phyloP scores from a whole-genome alignment of 345 rosid species.

The Euphorbia tirucalli region DNA sequence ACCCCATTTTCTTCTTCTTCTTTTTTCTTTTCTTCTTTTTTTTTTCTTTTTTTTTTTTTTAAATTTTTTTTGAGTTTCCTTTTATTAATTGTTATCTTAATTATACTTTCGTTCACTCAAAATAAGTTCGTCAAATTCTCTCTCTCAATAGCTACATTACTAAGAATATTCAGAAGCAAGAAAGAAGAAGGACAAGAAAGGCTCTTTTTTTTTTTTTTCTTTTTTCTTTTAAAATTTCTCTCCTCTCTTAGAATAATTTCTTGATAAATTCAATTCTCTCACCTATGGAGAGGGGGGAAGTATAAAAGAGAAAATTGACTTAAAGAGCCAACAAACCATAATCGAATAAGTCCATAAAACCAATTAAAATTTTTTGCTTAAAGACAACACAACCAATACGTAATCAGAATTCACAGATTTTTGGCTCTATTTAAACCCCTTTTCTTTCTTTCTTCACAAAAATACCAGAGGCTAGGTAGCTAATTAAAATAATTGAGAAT shows the following conservation, averaged over 20 bases:
- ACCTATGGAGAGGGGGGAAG: slow-evolving; percentile 36
- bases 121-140: not conserved
- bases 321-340: not conserved
- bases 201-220: not conserved
- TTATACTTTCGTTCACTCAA: no score
- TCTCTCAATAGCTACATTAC: not conserved
- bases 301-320: not conserved
- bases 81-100: not conserved
- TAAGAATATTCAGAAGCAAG: not conserved
- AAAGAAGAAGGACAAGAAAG: not conserved
- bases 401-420: not conserved
- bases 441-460: not conserved
- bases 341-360: slow-evolving; percentile 7
- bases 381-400: slow-evolving; percentile 1
- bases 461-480: not conserved
- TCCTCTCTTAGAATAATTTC: not conserved
- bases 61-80: not conserved
- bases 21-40: not conserved
- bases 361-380: slow-evolving; percentile 8
- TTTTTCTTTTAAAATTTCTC: slow-evolving; percentile 10
- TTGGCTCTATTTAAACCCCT: slow-evolving; percentile 16
- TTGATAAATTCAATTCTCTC: not conserved
- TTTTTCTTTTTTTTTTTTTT: not conserved
- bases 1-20: not conserved
- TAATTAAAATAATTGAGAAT: no score